Evolutionary conservation across 2,329 filamentous ascomycete genomes (phyloP).

Genomic region (Colletotrichum sp.): DNA sequence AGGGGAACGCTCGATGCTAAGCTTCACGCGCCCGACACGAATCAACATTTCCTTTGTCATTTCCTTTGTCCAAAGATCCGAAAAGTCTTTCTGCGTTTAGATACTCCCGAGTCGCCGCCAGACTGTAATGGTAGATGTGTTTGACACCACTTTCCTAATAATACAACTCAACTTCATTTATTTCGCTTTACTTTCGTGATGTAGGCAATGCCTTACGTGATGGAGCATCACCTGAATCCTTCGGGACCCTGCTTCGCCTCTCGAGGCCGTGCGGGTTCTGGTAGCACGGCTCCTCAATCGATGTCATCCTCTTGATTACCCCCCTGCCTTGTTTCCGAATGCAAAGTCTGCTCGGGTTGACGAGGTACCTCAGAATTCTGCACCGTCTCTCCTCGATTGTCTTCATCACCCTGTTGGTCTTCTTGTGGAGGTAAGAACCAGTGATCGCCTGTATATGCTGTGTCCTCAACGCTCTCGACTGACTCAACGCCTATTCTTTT

Average conservation of each 20-base stretch:
- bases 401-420: not conserved
- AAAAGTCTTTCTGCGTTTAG: not conserved
- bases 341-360: not conserved
- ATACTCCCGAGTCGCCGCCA: not conserved
- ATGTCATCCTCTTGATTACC: not conserved
- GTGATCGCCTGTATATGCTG: not conserved
- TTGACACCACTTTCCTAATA: not conserved
- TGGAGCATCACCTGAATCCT: not conserved
- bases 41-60: not conserved
- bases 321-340: fast-evolving
- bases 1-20: not conserved
- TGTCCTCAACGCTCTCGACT: slow-evolving; percentile 1
- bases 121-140: not conserved
- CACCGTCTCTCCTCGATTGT: not conserved
- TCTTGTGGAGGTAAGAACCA: not conserved
- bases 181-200: not conserved
- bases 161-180: not conserved
- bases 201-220: not conserved
- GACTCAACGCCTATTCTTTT: slow-evolving; percentile 16
- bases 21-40: not conserved
- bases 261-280: not conserved
- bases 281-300: not conserved
- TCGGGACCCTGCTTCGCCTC: not conserved
- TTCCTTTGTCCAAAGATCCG: not conserved
- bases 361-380: fast-evolving